A percentile compares a stretch with the other conserved stretches of the same genome.
Conservation (phyloP, 129 eudicot species). For the Calendula officinalis region DNA sequence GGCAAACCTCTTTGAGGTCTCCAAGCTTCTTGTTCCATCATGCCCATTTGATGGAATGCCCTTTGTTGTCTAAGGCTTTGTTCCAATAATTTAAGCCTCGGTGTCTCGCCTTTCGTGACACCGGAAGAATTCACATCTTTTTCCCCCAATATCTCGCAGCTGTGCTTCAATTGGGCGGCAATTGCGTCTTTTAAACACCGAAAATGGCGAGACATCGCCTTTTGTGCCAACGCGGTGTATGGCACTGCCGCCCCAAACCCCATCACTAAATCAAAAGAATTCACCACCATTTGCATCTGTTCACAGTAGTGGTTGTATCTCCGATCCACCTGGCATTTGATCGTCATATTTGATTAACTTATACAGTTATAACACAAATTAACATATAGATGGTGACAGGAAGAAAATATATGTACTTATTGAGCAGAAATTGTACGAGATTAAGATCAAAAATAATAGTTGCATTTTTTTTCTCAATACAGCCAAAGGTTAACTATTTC, state of each 20-base stretch:
- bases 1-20: constrained; percentile 98
- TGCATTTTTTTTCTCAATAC: constrained; percentile 26
- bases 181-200: constrained; percentile 83
- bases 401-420: background rate
- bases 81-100: constrained; percentile 81
- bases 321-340: constrained; percentile 67
- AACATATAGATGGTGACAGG: background rate
- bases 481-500: constrained; percentile 23
- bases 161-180: constrained; percentile 62
- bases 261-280: constrained; percentile 86
- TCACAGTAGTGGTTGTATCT: constrained; percentile 94
- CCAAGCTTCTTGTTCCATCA: constrained; percentile 99
- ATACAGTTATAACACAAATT: background rate
- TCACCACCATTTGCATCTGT: constrained; percentile 99
- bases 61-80: constrained; percentile 92
- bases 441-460: background rate
- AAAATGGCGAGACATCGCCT: constrained; percentile 94
- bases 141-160: constrained; percentile 85
- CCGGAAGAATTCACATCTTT: constrained; percentile 67
- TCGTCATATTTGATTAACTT: background rate
- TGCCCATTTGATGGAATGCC: constrained; percentile 93
- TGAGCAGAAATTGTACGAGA: constrained; percentile 1
- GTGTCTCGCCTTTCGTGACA: constrained; percentile 93
- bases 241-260: constrained; percentile 92
- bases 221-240: constrained; percentile 88